Percentiles rank a stretch among this genome's conserved stretches.
Evolutionary conservation across 805 yeast species (phyloP).

Genomic region (Spathaspora hagerdaliae): DNA sequence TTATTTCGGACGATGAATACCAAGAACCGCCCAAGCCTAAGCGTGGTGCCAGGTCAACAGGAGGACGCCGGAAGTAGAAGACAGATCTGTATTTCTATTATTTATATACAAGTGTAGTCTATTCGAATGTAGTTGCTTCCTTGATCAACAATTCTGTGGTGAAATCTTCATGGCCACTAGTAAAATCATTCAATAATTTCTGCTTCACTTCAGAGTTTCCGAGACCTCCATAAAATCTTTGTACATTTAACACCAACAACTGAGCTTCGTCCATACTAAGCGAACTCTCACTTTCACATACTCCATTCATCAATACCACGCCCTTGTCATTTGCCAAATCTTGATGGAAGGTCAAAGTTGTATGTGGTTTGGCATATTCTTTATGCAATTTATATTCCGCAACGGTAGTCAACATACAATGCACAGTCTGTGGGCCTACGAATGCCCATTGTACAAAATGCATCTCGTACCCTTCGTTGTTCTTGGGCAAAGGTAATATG

Average conservation of each 20-base stretch:
- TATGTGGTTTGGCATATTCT: conserved; percentile 93
- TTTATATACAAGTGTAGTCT: conserved; percentile 1
- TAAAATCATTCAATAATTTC: conserved; percentile 62
- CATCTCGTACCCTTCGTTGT: conserved; percentile 59
- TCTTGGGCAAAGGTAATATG: conserved; percentile 85
- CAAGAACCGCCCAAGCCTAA: background rate
- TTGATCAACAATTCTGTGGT: conserved; percentile 62
- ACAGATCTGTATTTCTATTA: background rate
- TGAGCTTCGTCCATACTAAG: conserved; percentile 75
- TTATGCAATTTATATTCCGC: conserved; percentile 88
- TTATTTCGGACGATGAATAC: conserved; percentile 2
- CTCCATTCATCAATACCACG: conserved; percentile 81
- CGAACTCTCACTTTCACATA: conserved; percentile 66
- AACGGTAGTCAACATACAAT: conserved; percentile 85
- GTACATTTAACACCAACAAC: conserved; percentile 67
- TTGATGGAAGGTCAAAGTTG: conserved; percentile 82
- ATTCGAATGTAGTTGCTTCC: conserved; percentile 55
- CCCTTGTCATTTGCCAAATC: conserved; percentile 61
- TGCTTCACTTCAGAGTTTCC: conserved; percentile 47
- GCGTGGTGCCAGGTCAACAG: background rate
- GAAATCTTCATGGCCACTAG: conserved; percentile 64
- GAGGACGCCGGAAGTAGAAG: conserved; percentile 2
- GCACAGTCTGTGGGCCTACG: conserved; percentile 78
- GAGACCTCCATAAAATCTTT: conserved; percentile 75
- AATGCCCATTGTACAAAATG: conserved; percentile 94